Conservation (phyloP, 768 basidiomycete species). For the Agrocybe praecox region DNA sequence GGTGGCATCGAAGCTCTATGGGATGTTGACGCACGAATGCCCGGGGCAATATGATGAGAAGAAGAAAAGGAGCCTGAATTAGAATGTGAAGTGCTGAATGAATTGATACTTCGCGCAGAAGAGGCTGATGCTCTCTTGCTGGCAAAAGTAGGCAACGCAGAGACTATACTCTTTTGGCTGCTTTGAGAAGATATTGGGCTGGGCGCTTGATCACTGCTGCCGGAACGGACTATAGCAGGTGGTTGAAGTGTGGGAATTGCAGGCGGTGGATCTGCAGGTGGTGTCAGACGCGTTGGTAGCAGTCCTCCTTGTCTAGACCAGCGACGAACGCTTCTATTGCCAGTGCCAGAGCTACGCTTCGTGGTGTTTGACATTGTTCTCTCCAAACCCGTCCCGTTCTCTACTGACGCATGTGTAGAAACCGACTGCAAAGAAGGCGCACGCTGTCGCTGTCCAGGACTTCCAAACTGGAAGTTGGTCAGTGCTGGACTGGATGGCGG, state of each 20-base stretch:
- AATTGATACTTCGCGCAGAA: conserved; percentile 46
- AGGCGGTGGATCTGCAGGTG: conserved; percentile 63
- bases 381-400: conserved; percentile 33
- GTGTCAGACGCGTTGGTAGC: conserved; percentile 53
- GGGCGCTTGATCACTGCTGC: conserved; percentile 32
- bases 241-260: conserved; percentile 39
- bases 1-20: conserved; percentile 71
- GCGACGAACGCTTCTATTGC: conserved; percentile 39
- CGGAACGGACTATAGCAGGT: conserved; percentile 30
- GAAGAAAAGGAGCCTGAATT: conserved; percentile 11
- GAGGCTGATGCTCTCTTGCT: conserved; percentile 54
- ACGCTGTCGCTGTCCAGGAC: conserved; percentile 39
- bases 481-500: conserved; percentile 25
- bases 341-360: conserved; percentile 31
- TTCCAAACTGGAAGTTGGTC: conserved; percentile 35
- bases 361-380: conserved; percentile 39
- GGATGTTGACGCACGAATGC: conserved; percentile 10
- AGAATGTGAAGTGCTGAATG: conserved; percentile 45
- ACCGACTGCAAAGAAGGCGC: conserved; percentile 46
- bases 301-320: conserved; percentile 58
- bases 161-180: conserved; percentile 46
- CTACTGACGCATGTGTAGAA: conserved; percentile 45
- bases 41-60: not conserved
- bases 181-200: conserved; percentile 39
- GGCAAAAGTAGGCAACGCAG: conserved; percentile 50